Conservation (phyloP, 208 protist genomes). For the Leishmania braziliensis region DNA sequence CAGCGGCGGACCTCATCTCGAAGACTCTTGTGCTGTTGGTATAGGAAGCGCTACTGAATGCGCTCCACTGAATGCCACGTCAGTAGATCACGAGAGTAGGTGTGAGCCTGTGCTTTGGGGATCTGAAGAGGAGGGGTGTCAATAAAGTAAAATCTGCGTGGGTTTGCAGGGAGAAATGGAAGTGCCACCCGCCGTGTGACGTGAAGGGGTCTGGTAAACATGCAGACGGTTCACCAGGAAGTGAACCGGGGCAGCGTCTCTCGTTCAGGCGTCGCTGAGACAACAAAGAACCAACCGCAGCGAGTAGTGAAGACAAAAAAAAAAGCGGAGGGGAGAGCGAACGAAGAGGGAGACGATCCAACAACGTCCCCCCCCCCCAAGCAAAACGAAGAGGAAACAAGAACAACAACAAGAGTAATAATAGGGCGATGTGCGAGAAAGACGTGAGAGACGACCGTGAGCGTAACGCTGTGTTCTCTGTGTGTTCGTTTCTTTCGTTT, state of each 20-base stretch:
- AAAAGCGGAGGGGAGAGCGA: background rate
- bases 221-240: background rate
- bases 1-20: background rate
- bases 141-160: background rate
- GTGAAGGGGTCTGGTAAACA: background rate
- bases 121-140: background rate
- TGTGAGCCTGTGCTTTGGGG: background rate
- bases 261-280: background rate
- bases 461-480: background rate
- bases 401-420: too few relatives aligned
- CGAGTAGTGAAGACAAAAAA: background rate
- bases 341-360: background rate
- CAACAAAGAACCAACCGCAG: background rate
- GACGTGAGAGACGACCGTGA: too few relatives aligned
- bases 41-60: background rate
- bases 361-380: background rate
- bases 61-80: background rate
- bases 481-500: background rate
- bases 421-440: too few relatives aligned
- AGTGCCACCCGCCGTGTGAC: background rate
- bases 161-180: background rate
- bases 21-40: background rate
- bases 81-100: background rate
- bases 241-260: too few relatives aligned
- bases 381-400: constrained; percentile 1